A percentile compares a stretch with the other conserved stretches of the same genome.
These are phyloP conservation scores for Ogataea ramenticola DNA, from an alignment of 805 yeast species.

Conservation along the genomic window DNA sequence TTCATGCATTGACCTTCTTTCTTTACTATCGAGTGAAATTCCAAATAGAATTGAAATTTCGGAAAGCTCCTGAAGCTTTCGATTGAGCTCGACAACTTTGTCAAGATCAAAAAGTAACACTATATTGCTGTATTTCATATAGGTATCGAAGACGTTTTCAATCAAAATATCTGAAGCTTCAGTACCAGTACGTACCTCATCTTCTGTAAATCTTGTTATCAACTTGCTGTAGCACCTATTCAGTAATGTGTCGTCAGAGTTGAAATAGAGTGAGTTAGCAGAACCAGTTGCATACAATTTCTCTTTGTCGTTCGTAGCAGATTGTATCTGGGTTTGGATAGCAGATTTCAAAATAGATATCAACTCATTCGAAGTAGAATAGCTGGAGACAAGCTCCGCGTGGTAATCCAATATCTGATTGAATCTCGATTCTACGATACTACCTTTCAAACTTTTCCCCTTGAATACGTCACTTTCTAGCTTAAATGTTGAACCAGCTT, in stretches of 20 bases:
- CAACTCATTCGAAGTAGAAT: too few species aligned
- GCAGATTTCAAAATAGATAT: too few species aligned
- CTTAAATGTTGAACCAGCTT: too few species aligned
- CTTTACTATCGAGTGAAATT: not conserved
- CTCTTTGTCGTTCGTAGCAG: not conserved
- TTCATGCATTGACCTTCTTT: not conserved
- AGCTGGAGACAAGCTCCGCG: too few species aligned
- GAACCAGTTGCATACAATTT: too few species aligned
- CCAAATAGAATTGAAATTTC: not conserved
- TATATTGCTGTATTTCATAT: conserved; percentile 8
- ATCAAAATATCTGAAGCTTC: conserved; percentile 4
- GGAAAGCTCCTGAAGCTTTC: not conserved
- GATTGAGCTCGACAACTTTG: not conserved
- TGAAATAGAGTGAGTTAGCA: too few species aligned
- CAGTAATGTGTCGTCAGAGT: not conserved
- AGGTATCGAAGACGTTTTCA: conserved; percentile 10
- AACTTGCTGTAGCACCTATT: not conserved
- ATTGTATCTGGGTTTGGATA: too few species aligned
- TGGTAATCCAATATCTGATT: too few species aligned
- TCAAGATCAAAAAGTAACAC: conserved; percentile 12
- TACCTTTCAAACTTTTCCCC: too few species aligned
- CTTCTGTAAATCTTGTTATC: not conserved
- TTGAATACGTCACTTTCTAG: too few species aligned
- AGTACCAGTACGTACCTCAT: not conserved
- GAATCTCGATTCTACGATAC: too few species aligned